Percentiles rank a stretch among this genome's conserved stretches.
Evolutionary conservation across 2,329 filamentous ascomycete genomes (phyloP).

Genomic region (Bipolaris cookei): DNA sequence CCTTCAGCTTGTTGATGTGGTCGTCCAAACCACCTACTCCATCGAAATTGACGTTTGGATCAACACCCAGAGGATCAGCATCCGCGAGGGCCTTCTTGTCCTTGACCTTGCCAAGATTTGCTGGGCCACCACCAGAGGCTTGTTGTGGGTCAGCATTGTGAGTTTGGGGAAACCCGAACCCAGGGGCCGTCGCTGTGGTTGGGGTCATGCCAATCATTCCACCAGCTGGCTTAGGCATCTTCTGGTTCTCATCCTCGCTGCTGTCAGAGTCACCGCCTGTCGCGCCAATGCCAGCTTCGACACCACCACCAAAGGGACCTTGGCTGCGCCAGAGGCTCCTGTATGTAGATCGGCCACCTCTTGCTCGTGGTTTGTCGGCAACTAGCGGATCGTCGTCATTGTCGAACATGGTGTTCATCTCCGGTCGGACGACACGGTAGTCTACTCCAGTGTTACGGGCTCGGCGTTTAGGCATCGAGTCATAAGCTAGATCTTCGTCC

Average conservation of each 20-base stretch:
- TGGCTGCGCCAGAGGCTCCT: slow-evolving; percentile 86
- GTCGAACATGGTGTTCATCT: slow-evolving; percentile 73
- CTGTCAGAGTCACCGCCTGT: slow-evolving; percentile 90
- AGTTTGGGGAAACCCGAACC: slow-evolving; percentile 63
- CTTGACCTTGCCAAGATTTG: slow-evolving; percentile 91
- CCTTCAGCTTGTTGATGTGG: slow-evolving; percentile 96
- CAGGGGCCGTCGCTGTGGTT: slow-evolving; percentile 58
- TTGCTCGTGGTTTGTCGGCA: slow-evolving; percentile 69
- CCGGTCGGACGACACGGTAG: slow-evolving; percentile 83
- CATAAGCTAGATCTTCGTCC: slow-evolving; percentile 58
- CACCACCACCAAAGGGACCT: slow-evolving; percentile 89
- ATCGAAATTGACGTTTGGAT: slow-evolving; percentile 90
- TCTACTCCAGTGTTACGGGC: slow-evolving; percentile 72
- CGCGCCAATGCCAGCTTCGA: slow-evolving; percentile 76
- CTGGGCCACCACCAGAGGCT: slow-evolving; percentile 66
- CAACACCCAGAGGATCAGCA: slow-evolving; percentile 91
- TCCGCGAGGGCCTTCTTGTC: slow-evolving; percentile 91
- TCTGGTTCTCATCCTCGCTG: slow-evolving; percentile 88
- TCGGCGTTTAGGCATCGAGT: slow-evolving; percentile 65
- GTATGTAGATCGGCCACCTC: slow-evolving; percentile 63
- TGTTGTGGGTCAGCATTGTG: slow-evolving; percentile 64
- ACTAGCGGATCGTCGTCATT: slow-evolving; percentile 74
- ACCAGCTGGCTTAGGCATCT: slow-evolving; percentile 59
- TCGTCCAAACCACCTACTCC: slow-evolving; percentile 90
- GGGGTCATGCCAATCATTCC: slow-evolving; percentile 71